Evolutionary conservation across 164 flowering plant species (phyloP), one percentile per base, ranked within the genome.

Genomic region (Annona squamosa): DNA sequence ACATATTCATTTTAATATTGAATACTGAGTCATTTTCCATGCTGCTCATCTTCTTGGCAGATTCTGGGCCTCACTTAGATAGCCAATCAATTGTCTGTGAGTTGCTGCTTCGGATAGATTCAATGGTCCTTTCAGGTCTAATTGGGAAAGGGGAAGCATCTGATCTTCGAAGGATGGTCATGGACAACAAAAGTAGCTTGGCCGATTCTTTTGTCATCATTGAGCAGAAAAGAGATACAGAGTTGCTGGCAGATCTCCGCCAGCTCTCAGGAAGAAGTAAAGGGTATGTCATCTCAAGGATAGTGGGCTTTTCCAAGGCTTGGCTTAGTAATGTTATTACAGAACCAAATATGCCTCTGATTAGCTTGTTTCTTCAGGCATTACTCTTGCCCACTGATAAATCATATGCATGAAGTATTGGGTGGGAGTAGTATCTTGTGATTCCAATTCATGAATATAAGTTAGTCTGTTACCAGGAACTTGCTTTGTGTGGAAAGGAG

Each of bases 31-130:
- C 13, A 16, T 52, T 52, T 9, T 52, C 13, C 59, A 52, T 52
- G 59, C 13, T 52, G 59, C 10, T 61, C 9, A 4, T 18, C 13
- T 46, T 16, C 47, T 63, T 46, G 2, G 19, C 64, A 59, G 77
- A 56, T 81, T 63, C 69, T 37, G 47, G 69, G 7, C 46, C 65
- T 77, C 47, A 63, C 67, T 61, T 85, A 81, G 86, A 83, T 78
- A 83, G 75, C 48, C 74, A 73, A 63, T 76, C 85, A 65, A 16
- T 82, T 57, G 78, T 65, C 76, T 82, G 85, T 77, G 87, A 86
- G 77, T 79, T 89, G 87, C 87, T 92, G 67, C 93, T 90, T 74
- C 88, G 91, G 70, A 85, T 92, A 73, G 95, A 92, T 80, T 86
- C 97, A 13, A 82, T 92, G 92, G 92, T 90, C 63, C 86, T 92